These are phyloP conservation scores for Solanum paucissectum DNA, from an alignment of 257 asterid genomes.

Conservation along the genomic window DNA sequence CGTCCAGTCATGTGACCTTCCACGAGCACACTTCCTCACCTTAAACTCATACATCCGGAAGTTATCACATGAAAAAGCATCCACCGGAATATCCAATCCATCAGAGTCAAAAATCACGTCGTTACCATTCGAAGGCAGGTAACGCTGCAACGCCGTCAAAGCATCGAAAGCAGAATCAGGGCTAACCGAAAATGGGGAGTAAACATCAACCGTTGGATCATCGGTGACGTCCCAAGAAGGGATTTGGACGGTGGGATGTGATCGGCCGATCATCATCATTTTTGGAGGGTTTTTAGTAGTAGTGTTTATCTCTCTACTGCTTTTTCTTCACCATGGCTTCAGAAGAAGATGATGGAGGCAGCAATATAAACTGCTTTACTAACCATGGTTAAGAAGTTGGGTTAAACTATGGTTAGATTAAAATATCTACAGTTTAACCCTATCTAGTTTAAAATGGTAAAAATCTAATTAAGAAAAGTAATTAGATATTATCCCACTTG, in stretches of 20 bases:
- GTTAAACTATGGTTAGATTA: constrained; percentile 28
- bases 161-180: constrained; percentile 18
- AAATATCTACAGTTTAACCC: constrained; percentile 15
- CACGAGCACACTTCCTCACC: constrained; percentile 57
- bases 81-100: constrained; percentile 57
- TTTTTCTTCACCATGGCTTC: neutral
- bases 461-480: neutral
- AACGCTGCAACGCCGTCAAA: constrained; percentile 53
- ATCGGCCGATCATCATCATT: constrained; percentile 35
- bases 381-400: constrained; percentile 27
- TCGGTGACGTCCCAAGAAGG: constrained; percentile 47
- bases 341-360: neutral
- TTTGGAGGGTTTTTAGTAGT: neutral
- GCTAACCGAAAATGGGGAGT: constrained; percentile 18
- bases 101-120: constrained; percentile 22
- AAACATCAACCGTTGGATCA: constrained; percentile 40
- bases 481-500: neutral
- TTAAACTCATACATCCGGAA: constrained; percentile 87
- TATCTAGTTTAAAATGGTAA: neutral
- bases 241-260: constrained; percentile 55
- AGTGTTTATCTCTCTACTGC: neutral
- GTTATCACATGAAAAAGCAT: constrained; percentile 69
- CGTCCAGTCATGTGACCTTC: constrained; percentile 91
- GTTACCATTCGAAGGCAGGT: constrained; percentile 46
- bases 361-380: constrained; percentile 33